Evolutionary conservation across 2,329 filamentous ascomycete species (phyloP), one percentile per base, ranked within the genome.

Genomic region (Fusarium oxysporum): DNA sequence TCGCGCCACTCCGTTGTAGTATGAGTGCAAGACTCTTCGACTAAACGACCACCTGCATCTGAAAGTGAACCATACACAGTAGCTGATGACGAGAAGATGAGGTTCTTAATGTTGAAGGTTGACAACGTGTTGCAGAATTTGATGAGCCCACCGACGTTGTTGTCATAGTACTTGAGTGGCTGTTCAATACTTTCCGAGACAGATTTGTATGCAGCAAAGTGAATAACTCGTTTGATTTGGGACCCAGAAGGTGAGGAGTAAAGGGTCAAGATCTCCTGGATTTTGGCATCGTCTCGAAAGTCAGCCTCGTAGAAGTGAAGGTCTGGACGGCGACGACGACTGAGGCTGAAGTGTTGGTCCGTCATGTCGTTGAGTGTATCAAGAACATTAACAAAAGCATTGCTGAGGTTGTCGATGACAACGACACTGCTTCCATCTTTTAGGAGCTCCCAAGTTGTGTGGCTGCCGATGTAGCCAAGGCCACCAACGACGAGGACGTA

Each of bases 141-240:
- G 38, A 64, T 62, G 9, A 92, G 82, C 1, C 90, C 91, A 73
- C 86, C 87, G 37, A 92, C 89, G 68, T 92, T 92, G 83, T 92
- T 92, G 66, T 86, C 85, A 80, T 92, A 92, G 80, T 92, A 92
- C 65, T 87, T 86, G 62, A 92, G 80, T 1, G 90, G 90, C 16
- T 70, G 65, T 85, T 82, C 32, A 81, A 92, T 91, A 47, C 89
- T 91, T 74, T 92, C 90, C 32, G 86, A 86, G 0, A 92, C 90
- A 5, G 90, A 89, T 78, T 92, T 92, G 83, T 89, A 88, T 2
- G 91, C 91, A 19, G 91, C 91, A 72, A 92, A 92, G 76, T 92
- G 91, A 64, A 92, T 91, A n/a, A 92, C 89, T 2, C 89, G 44
- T 23, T 64, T 64, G 21, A 62, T 62, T 33, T 21, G 12, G 1